Conservation (phyloP, 1,284 basidiomycete genomes). For the Cryptococcus sp. region DNA sequence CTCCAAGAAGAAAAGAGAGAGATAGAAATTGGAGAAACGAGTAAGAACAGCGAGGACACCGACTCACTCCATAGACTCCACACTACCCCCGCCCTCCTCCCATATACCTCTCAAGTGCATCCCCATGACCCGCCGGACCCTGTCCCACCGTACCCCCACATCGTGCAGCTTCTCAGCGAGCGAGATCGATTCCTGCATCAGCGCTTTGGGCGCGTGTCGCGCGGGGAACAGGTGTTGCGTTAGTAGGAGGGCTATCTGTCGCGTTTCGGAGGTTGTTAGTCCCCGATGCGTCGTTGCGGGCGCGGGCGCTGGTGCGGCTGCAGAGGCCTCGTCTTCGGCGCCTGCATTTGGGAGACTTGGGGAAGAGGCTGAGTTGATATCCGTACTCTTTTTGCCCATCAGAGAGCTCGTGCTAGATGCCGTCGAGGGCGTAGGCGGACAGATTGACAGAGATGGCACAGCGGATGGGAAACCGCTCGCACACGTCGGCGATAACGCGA, state of each 20-base stretch:
- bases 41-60: neutral
- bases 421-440: neutral
- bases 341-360: too few species aligned
- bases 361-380: too few species aligned
- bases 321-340: too few species aligned
- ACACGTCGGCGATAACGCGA: constrained; percentile 18
- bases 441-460: constrained; percentile 16
- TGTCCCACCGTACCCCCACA: constrained; percentile 36
- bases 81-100: constrained; percentile 23
- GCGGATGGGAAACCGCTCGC: neutral
- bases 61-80: constrained; percentile 28
- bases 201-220: constrained; percentile 15
- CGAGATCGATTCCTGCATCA: constrained; percentile 33
- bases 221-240: constrained; percentile 25
- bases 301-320: neutral
- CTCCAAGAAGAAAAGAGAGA: neutral
- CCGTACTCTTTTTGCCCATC: too few species aligned
- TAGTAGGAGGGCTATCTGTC: constrained; percentile 26
- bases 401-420: too few species aligned
- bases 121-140: constrained; percentile 32
- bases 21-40: neutral
- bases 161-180: constrained; percentile 29
- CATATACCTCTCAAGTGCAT: constrained; percentile 38
- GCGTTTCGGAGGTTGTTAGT: constrained; percentile 25
- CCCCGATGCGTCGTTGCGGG: constrained; percentile 8